These are phyloP conservation scores for Irpex sp. DNA, from an alignment of 1,284 basidiomycete species.

Conservation along the genomic window DNA sequence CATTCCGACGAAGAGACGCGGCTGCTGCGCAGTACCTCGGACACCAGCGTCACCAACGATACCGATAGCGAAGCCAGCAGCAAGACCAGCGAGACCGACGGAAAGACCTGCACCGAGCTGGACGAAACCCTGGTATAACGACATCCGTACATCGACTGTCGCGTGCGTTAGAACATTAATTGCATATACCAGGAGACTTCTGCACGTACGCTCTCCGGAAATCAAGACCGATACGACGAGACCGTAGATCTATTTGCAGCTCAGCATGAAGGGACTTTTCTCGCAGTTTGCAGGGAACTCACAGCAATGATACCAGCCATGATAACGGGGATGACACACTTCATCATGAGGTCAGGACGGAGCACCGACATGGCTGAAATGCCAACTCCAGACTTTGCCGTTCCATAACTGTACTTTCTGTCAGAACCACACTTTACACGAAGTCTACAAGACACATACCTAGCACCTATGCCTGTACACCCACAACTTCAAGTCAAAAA, in stretches of 20 bases:
- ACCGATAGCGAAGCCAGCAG: conserved; percentile 89
- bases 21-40: conserved; percentile 86
- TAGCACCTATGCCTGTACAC: conserved; percentile 62
- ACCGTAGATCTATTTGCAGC: conserved; percentile 60
- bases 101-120: conserved; percentile 88
- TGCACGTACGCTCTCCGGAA: conserved; percentile 63
- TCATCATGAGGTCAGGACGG: conserved; percentile 92
- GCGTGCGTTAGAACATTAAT: neutral
- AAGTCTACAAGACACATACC: conserved; percentile 35
- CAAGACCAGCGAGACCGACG: conserved; percentile 84
- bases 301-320: conserved; percentile 99
- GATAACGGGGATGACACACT: conserved; percentile 94
- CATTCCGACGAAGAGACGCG: conserved; percentile 89
- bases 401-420: conserved; percentile 66
- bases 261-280: neutral
- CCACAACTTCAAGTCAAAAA: neutral
- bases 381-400: conserved; percentile 98
- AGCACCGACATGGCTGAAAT: conserved; percentile 98
- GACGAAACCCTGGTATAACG: conserved; percentile 80
- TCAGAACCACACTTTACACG: neutral
- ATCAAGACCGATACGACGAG: conserved; percentile 91
- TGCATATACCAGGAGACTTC: conserved; percentile 3
- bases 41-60: conserved; percentile 97
- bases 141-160: conserved; percentile 47
- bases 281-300: conserved; percentile 24